These are phyloP conservation scores for Microdochium bolleyi DNA, from an alignment of 2,329 filamentous ascomycete species.

Conservation along the genomic window DNA sequence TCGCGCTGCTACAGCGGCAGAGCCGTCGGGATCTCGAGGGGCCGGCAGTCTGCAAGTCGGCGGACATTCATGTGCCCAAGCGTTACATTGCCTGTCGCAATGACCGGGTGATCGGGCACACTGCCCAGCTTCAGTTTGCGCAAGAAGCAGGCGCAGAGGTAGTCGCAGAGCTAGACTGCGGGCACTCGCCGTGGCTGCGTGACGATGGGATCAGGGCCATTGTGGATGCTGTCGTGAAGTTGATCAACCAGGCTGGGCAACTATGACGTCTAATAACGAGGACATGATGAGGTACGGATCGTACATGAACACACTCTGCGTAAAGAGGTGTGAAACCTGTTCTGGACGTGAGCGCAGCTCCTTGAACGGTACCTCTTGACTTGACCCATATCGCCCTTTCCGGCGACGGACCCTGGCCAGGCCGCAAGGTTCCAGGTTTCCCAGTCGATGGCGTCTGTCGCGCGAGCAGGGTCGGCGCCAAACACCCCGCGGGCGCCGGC, in stretches of 20 bases:
- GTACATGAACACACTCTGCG: no score
- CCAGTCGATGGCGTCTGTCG: not conserved
- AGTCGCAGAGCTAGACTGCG: not conserved
- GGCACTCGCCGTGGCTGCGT: not conserved
- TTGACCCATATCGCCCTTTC: no score
- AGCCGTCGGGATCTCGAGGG: not conserved
- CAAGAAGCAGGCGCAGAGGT: not conserved
- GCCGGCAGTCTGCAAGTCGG: not conserved
- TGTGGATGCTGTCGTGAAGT: not conserved
- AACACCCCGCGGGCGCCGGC: not conserved
- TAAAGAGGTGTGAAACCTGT: no score
- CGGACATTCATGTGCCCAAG: not conserved
- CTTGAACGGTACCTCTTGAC: no score
- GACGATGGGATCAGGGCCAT: not conserved
- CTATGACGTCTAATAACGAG: no score
- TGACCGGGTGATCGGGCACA: not conserved
- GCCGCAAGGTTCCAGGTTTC: not conserved
- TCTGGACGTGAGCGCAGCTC: no score
- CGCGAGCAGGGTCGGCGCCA: not conserved
- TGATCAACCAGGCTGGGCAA: not conserved
- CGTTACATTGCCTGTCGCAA: not conserved
- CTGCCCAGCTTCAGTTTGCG: not conserved
- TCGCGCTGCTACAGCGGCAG: not conserved
- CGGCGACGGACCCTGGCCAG: not conserved
- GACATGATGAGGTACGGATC: no score